Base-by-base conservation (phyloP, 2,329 filamentous ascomycete species). In the Botrytis hyacinthi region DNA sequence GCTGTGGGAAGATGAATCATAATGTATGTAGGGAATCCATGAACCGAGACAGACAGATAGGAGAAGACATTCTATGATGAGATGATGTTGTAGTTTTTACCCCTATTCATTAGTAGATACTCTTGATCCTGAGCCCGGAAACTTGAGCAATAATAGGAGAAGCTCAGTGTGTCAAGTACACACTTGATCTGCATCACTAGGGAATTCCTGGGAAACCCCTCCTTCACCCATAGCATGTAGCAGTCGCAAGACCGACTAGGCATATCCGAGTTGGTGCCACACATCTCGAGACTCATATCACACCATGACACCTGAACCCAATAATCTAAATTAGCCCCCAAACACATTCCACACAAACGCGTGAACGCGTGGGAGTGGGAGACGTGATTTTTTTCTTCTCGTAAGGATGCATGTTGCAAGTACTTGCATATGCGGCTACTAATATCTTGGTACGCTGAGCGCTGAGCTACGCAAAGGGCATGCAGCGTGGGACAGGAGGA, bases 341-440 rank as follows among this genome's bases (percentile, higher is more conserved):
- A 62, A 40, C 37, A 62, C 37, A n/a, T 40, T 40, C 35, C 14
- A 42, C 60, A 40, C 37, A 8, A 42, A 62, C 60, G 60, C 60
- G 35, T 61, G 35, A 62, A 62, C 60, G 60, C 60, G 60, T 61
- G 37, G 32, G 22, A 61, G 59, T 18, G 51, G 35, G 35, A 40
- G 32, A 40, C 37, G 35, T 26, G 35, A 40, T 61, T n/a, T 51
- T 51, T 51, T n/a, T 7, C 10, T 12, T n/a, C 35, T 61, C 12
- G 59, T 61, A 61, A 61, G 60, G 37, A 42, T 42, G 35, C 60
- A 9, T 42, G 22, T 57, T 62, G 26, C 35, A 62, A 62, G 60
- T 18, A 62, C 35, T 62, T 62, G 60, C 60, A 62, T 62, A 62
- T 62, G 60, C 60, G 37, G 60, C 35, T 42, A 62, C 60, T 62